Evolutionary conservation across 176 grass and related monocot genomes (phyloP), one percentile per base, ranked within the genome.

Genomic region (Rhynchospora pubera): DNA sequence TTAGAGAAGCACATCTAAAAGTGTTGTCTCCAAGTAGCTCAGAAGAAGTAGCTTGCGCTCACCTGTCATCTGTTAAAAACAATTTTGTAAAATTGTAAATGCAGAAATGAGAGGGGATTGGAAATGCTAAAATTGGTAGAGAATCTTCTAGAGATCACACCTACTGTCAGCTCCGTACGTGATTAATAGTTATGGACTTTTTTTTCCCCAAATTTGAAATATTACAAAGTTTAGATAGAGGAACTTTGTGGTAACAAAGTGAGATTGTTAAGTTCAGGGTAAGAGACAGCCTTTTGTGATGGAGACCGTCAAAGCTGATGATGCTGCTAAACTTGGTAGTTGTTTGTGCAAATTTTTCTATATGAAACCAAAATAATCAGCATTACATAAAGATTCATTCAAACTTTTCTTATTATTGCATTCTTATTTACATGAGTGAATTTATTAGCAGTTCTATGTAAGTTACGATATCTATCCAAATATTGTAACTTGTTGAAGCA

Each of bases 271-370:
- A 57, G 64, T 87, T 78, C 85, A 94, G 94, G 94, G 94, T 24
- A 82, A 68, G 19, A 90, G 94, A 43, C 83, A 88, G 79, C 92
- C 94, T 7, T 97, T 94, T 81, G 94, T 97, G 55, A 89, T 91
- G 90, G 90, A 97, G 88, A 97, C 94, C 4, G 90, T 97, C 64
- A 97, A 97, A 89, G 90, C 94, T 45, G 94, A 97, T 9, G 94
- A 97, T 87, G 90, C 81, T 15, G 94, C 92, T 44, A 97, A 97
- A 87, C n/a, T 87, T 81, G 94, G 94, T 97, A 89, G 22, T 8
- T 56, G 5, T 56, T 48, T 8, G 34, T 61, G 50, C 14, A 47
- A 79, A 32, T 62, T 32, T 45, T 61, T 47, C 34, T 4, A 19
- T 21, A 42, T 63, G n/a, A 39, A 59, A 7, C 58, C 55, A 6